Evolutionary conservation across 108 stramenopile species (phyloP).

Genomic region (Nitzschia sp.): DNA sequence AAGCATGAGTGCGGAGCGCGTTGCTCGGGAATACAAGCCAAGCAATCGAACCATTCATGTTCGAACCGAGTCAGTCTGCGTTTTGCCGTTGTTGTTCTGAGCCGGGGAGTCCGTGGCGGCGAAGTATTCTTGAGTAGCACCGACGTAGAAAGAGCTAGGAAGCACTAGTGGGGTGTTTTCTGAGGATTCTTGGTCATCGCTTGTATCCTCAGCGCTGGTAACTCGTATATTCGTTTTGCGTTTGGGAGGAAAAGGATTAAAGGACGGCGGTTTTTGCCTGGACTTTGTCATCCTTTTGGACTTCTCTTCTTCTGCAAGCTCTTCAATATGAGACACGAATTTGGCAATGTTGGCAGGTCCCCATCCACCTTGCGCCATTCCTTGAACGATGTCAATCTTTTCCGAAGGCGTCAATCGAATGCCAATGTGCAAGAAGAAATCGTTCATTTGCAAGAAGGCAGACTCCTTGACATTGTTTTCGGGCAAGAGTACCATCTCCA

Average conservation of each 20-base stretch:
- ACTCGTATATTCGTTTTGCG: too few species aligned
- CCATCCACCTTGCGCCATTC: slow-evolving; percentile 31
- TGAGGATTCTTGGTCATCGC: not conserved
- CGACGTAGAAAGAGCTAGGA: not conserved
- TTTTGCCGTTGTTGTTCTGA: not conserved
- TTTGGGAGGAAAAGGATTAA: not conserved
- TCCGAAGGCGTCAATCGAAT: slow-evolving; percentile 20
- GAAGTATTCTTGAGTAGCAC: slow-evolving; percentile 2
- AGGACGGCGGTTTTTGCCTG: too few species aligned
- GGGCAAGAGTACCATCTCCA: slow-evolving; percentile 17
- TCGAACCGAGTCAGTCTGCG: too few species aligned
- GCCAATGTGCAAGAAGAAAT: slow-evolving; percentile 9
- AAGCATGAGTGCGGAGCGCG: too few species aligned
- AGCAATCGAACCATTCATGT: too few species aligned
- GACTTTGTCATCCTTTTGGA: too few species aligned
- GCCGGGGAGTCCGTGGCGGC: not conserved
- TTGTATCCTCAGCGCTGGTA: too few species aligned
- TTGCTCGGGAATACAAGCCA: too few species aligned
- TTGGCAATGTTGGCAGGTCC: slow-evolving; percentile 23
- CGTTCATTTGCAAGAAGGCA: slow-evolving; percentile 4
- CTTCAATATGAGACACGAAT: slow-evolving; percentile 19
- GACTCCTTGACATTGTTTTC: slow-evolving; percentile 3
- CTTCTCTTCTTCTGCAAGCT: slow-evolving; percentile 6
- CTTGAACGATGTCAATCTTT: slow-evolving; percentile 26
- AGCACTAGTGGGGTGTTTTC: not conserved